Evolutionary conservation across 441 rosid genomes (phyloP).

Genomic region (Euphorbia neoarborescens): DNA sequence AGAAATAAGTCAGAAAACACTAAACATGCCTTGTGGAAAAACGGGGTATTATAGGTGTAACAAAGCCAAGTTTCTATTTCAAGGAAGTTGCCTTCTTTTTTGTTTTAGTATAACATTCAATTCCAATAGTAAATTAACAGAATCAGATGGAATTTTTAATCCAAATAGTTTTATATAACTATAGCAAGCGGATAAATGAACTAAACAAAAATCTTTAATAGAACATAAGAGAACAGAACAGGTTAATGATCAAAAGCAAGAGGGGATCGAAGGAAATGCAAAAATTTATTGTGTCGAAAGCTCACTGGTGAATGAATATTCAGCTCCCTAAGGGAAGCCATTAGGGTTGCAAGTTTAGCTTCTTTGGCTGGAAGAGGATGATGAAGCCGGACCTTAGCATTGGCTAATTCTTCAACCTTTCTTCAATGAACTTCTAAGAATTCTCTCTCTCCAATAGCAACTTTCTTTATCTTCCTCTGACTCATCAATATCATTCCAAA

Average conservation of each 20-base stretch:
- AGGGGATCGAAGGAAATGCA: slow-evolving; percentile 9
- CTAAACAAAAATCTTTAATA: not conserved
- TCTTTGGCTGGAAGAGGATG: slow-evolving; percentile 89
- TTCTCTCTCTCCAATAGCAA: slow-evolving; percentile 84
- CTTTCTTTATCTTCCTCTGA: slow-evolving; percentile 74
- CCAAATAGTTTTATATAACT: not conserved
- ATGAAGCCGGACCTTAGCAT: slow-evolving; percentile 80
- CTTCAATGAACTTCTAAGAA: slow-evolving; percentile 82
- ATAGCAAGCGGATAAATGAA: not conserved
- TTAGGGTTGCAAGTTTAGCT: slow-evolving; percentile 93
- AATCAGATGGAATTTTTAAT: not conserved
- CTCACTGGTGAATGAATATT: slow-evolving; percentile 60
- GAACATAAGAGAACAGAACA: not conserved
- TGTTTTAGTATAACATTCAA: slow-evolving; percentile 39
- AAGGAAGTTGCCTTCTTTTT: slow-evolving; percentile 54
- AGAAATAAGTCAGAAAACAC: too few relatives aligned
- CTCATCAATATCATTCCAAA: slow-evolving; percentile 97
- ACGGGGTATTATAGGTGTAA: too few relatives aligned
- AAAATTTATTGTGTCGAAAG: not conserved
- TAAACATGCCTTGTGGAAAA: too few relatives aligned
- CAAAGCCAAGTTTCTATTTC: slow-evolving; percentile 71
- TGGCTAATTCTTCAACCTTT: slow-evolving; percentile 93
- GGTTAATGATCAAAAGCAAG: not conserved
- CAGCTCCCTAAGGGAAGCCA: slow-evolving; percentile 83
- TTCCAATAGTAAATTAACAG: not conserved